Evolutionary conservation across 2,329 filamentous ascomycete species (phyloP).

Genomic region (Trichoderma lentiforme): DNA sequence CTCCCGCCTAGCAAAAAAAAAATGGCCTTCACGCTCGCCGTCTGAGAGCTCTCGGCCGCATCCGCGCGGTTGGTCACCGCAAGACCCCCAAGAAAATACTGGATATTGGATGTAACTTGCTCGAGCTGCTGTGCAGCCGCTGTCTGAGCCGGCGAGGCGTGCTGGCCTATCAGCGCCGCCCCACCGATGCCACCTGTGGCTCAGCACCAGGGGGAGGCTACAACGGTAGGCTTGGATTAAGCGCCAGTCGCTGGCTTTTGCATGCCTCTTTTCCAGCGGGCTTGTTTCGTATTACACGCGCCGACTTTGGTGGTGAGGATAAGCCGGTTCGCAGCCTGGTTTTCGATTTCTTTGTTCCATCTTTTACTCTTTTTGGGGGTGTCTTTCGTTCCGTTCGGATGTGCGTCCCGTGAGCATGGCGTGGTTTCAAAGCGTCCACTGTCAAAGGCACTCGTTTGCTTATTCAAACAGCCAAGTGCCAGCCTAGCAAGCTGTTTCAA

Average conservation of each 20-base stretch:
- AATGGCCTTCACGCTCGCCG: not conserved
- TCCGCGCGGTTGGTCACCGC: conserved; percentile 7
- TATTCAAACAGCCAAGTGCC: not conserved
- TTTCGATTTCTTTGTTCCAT: not conserved
- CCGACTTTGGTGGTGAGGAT: not conserved
- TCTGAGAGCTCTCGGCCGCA: conserved; percentile 1
- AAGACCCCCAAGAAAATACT: not conserved
- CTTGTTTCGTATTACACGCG: not conserved
- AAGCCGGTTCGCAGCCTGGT: not conserved
- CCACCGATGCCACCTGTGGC: conserved; percentile 20
- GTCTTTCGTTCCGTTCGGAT: not conserved
- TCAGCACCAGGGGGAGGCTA: not conserved
- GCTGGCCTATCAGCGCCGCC: conserved; percentile 27
- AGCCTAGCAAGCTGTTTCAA: not conserved
- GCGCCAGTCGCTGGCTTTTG: not conserved
- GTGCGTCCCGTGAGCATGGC: not conserved
- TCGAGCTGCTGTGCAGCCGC: conserved; percentile 16
- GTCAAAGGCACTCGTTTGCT: not conserved
- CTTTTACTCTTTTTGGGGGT: not conserved
- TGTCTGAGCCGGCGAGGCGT: conserved; percentile 17
- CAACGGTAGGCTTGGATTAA: not conserved
- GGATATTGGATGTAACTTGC: not conserved
- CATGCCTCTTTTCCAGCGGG: not conserved
- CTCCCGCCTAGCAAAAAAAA: not conserved
- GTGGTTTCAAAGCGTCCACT: not conserved